Evolutionary conservation across 768 basidiomycete genomes (phyloP), one percentile per base, ranked within the genome.

Genomic region (Termitomyces sp.): DNA sequence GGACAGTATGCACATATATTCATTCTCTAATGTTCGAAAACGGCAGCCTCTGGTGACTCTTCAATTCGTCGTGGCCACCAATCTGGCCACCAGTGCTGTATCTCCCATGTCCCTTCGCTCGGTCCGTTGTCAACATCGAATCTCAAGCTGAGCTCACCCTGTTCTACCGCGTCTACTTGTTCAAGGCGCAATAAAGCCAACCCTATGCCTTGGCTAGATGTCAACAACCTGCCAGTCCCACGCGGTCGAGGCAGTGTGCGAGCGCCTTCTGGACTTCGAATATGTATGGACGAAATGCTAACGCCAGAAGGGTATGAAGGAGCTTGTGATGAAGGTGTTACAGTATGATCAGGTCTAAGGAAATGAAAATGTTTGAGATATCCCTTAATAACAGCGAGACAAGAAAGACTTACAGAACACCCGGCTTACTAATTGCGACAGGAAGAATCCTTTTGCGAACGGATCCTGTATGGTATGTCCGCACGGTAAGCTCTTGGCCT

Each of bases 401-500:
- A 44, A 32, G 20, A 9, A 33, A 36, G 22, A 68, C 73, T 61
- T 42, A 76, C 78, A 64, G 57, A 56, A 76, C 66, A 26, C 70
- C 65, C 48, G 70, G 62, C 47, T 75, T 61, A 60, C 82, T 77
- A 33, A 94, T 73, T 2, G 75, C 63, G n/a, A 98, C 82, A 2
- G 94, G 94, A 12, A 94, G 73, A 33, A 95, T 90, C 13, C 97
- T 85, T 70, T 98, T 98, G 60, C 97, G 80, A 44, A 97, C 76
- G 28, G 88, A 79, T 12, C 97, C 97, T 6, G 90, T 98, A 69
- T 98, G 94, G 70, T 96, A 96, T 38, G 96, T 98, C 53, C 97
- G 84, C 6, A 97, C 95, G 0, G 95, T 98, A 42, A 98, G 78
- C 66, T 98, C 97, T 77, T 99, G 97, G 9, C 97, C 97, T 6